Evolutionary conservation across 2,329 filamentous ascomycete species (phyloP), one percentile per base, ranked within the genome.

Genomic region (Clarireedia hainanense): DNA sequence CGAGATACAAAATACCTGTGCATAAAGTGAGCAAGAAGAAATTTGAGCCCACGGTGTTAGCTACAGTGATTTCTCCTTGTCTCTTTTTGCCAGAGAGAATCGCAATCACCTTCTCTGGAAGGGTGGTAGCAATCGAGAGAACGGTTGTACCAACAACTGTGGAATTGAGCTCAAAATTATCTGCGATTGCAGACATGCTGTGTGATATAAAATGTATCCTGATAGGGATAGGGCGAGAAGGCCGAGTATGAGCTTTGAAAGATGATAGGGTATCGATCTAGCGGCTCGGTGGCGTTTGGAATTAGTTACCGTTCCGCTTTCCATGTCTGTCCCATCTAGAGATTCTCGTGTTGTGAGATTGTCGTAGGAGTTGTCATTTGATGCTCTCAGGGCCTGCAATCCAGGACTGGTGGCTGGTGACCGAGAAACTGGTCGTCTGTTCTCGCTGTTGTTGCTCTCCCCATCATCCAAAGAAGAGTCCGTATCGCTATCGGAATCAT

Each of bases 1-100:
- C 61, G 17, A 69, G 47, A 54, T 71, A 68, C 26, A 72, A 57
- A 14, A 76, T 67, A 0, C 75, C 78, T 15, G 74, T 65, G 61
- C 77, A 80, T 4, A 81, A 66, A 1, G 76, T 74, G 15, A 80
- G 66, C 34, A 81, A 66, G 62, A 80, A 81, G 36, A 80, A 76
- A 57, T 80, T 80, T 59, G 76, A 79, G 4, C 77, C 78, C 0
- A 73, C 76, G 3, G 76, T 78, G 46, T 76, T 79, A 0, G 77
- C 78, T 5, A 77, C 74, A 7, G 81, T 63, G 47, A 81, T 77
- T 1, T 76, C 76, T 2, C 66, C 63, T 17, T 79, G 73, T 4
- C 75, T 76, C 14, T 74, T 71, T 10, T 62, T 67, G 15, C 76
- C 74, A 57, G 76, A 76, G 24, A 80, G 58, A 4, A 79, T 68